A percentile compares a stretch with the other conserved stretches of the same genome.
Evolutionary conservation across 257 asterid species (phyloP).

Genomic region (Cordia subcordata): DNA sequence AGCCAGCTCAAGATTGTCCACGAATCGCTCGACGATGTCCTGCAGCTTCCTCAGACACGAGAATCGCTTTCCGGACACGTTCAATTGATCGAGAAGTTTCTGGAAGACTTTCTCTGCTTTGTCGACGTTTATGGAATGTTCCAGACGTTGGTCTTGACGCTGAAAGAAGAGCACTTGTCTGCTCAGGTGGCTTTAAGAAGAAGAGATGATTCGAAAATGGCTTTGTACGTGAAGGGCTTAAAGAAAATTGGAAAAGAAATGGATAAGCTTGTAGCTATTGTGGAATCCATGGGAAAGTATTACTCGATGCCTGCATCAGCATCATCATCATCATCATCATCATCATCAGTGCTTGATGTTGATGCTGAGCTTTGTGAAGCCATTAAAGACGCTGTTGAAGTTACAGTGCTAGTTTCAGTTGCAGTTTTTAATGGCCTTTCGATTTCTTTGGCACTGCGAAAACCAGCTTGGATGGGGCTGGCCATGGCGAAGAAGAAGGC

Average conservation of each 20-base stretch:
- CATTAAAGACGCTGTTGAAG: constrained; percentile 48
- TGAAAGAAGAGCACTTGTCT: constrained; percentile 56
- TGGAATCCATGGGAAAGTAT: constrained; percentile 30
- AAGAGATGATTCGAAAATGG: constrained; percentile 37
- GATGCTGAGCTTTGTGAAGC: constrained; percentile 44
- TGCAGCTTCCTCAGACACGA: constrained; percentile 72
- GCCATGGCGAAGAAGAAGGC: constrained; percentile 33
- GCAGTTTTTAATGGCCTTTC: constrained; percentile 50
- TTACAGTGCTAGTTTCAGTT: constrained; percentile 42
- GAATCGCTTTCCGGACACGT: constrained; percentile 40
- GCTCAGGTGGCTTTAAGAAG: constrained; percentile 57
- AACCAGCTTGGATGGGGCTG: constrained; percentile 34
- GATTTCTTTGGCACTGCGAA: constrained; percentile 38
- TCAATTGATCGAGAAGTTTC: constrained; percentile 53
- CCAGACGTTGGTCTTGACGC: constrained; percentile 45
- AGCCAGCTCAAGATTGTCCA: constrained; percentile 50
- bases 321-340: no score
- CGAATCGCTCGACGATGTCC: constrained; percentile 77
- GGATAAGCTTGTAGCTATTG: constrained; percentile 26
- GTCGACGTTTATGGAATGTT: constrained; percentile 71
- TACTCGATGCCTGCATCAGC: constrained; percentile 2
- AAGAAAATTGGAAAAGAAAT: constrained; percentile 55
- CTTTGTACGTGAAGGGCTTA: constrained; percentile 29
- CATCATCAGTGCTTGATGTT: constrained; percentile 20
- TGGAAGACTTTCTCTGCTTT: constrained; percentile 60